Base-by-base conservation (phyloP, 257 asterid genomes). In the Gynochthodes officinalis region DNA sequence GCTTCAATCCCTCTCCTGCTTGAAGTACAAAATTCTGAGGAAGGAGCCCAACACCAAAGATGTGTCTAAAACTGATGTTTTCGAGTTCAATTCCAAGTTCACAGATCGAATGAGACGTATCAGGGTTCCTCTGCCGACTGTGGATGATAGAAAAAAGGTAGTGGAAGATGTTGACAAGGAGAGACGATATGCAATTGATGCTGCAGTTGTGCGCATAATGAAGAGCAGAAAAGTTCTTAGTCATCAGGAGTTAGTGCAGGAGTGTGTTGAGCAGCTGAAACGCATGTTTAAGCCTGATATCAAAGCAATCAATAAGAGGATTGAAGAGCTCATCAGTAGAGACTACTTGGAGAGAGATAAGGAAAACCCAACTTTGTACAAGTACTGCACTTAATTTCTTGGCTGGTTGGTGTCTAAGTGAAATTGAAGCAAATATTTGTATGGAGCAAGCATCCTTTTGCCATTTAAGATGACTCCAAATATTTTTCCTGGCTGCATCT, bases 211-310 rank as follows among this genome's bases (percentile, higher is more conserved):
- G 48, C 89, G 90, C 42, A 86, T 88, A 49, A 88, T 88, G 90
- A 88, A 88, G 77, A 81, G 88, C n/a, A 80, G 88, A 4, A 88
- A 84, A 72, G 85, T 82, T 48, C 44, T 82, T 69, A 80, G 78
- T 25, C 80, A 88, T 80, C 86, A 81, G 52, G 86, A 84, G 72
- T 73, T 88, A 25, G 86, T 88, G 50, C 42, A 64, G 66, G 91
- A 86, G 77, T 88, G 90, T 67, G 84, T 85, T 39, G 87, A 82
- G 71, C 86, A 80, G 67, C 69, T 88, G 82, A 77, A 85, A 64
- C 73, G 70, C 58, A 79, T 79, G 86, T 88, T 88, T 75, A 86
- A 83, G 89, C 93, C 90, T 43, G 89, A 88, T 73, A 59, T 88
- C 58, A 84, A 73, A 62, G 78, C 75, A 40, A 84, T 88, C 70